Base-by-base conservation (phyloP, 2,329 filamentous ascomycete species). In the Chrysoporthe puriensis region DNA sequence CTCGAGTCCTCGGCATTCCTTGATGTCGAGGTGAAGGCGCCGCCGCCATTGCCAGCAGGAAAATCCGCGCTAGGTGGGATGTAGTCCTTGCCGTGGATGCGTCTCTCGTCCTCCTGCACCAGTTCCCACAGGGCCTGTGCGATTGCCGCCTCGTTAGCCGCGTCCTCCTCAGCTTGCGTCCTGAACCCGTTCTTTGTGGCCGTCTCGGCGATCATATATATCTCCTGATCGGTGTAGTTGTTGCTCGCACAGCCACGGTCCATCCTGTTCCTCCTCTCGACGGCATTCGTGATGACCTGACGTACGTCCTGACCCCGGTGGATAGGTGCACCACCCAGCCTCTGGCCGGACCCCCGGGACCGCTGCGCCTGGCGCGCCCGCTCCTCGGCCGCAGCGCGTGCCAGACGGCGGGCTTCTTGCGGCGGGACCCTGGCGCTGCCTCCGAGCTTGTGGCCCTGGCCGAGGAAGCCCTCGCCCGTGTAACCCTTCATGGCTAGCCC, bases 391-490 rank as follows among this genome's bases (percentile, higher is more conserved):
- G 91, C 89, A 14, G 85, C 87, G 62, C 92, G 87, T 42, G 93
- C 93, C 68, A 92, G 83, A 46, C 92, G 87, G 40, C 90, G 88
- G 67, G 91, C 90, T 79, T 97, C 94, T 26, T 91, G 83, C 68
- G 87, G 81, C 1, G 91, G 87, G n/a, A 93, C 83, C 54, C 80
- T 80, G 69, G 77, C 79, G n/a, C 73, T 71, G 2, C 91, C 91
- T 64, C 94, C 94, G 0, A 97, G 85, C 13, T 87, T 87, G 18
- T 88, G 87, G 1, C 94, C 95, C 43, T 90, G 81, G 0, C 90
- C 90, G 42, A 97, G 81, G 79, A 97, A 97, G 0, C 92, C 92
- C 78, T 97, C 94, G 14, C 95, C 95, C 0, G 92, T 96, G 75
- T 95, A 97, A 21, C 95, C 95, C 76, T 95, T 96, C 68, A 88